phyloP scores from a whole-genome alignment of 345 rosid genomes.

The Aethionema arabicum region DNA sequence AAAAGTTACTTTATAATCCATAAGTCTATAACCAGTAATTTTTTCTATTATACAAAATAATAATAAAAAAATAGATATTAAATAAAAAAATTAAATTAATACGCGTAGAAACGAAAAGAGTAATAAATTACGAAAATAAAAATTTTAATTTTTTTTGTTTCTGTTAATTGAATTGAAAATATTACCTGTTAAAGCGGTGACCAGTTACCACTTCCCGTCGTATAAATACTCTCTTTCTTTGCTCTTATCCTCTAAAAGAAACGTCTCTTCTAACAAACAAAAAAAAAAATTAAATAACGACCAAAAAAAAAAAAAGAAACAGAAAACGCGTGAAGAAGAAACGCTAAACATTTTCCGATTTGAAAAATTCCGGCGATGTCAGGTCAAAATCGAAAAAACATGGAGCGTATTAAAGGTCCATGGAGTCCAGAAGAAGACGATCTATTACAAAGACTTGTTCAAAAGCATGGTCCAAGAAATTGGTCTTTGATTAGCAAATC shows the following conservation, averaged over 20 bases:
- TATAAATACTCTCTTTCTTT: constrained; percentile 33
- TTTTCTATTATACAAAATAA: no score
- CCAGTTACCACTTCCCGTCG: constrained; percentile 28
- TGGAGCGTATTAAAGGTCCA: constrained; percentile 93
- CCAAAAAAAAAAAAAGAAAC: background rate
- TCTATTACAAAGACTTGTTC: constrained; percentile 61
- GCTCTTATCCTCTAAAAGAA: constrained; percentile 37
- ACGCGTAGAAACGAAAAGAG: background rate
- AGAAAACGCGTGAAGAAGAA: background rate
- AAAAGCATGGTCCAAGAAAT: constrained; percentile 80
- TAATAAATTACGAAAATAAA: background rate
- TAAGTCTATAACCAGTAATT: no score
- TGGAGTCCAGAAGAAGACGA: constrained; percentile 99
- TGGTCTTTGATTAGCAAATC: constrained; percentile 95
- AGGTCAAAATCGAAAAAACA: constrained; percentile 42
- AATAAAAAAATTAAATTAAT: no score
- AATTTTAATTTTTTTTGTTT: background rate
- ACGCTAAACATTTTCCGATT: constrained; percentile 9
- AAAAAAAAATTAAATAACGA: background rate
- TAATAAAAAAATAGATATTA: no score
- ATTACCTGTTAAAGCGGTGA: constrained; percentile 35
- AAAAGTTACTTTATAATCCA: no score
- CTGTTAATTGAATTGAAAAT: constrained; percentile 21
- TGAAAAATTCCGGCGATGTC: constrained; percentile 26
- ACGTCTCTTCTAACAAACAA: constrained; percentile 17